Evolutionary conservation across 768 basidiomycete species (phyloP).

Genomic region (Trametes gibbosa): DNA sequence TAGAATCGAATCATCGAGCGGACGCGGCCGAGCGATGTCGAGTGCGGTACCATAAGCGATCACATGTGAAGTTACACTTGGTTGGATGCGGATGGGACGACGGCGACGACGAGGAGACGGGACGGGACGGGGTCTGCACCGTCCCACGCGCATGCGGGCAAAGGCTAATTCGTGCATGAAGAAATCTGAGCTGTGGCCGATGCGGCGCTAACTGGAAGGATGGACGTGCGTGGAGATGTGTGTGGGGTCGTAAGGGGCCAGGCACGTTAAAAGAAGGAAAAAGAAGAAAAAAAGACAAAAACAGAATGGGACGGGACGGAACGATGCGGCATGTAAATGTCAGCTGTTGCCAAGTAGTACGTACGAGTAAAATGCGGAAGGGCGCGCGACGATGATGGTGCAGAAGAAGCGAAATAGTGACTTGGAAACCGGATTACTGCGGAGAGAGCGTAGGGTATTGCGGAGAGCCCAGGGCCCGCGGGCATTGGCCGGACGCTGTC

Average conservation of each 20-base stretch:
- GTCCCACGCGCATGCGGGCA: too few relatives aligned
- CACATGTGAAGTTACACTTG: background rate
- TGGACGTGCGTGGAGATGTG: background rate
- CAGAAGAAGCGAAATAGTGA: background rate
- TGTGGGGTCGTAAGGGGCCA: too few relatives aligned
- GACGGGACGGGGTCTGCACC: too few relatives aligned
- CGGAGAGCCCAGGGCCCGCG: background rate
- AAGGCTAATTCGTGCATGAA: too few relatives aligned
- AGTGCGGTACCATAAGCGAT: slow-evolving; percentile 7
- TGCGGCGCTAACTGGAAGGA: too few relatives aligned
- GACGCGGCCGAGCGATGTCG: background rate
- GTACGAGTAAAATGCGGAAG: background rate
- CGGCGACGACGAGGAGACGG: background rate
- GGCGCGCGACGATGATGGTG: background rate
- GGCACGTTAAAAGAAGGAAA: too few relatives aligned
- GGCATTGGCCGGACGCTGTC: too few relatives aligned
- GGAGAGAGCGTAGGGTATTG: slow-evolving; percentile 1
- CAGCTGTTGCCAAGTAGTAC: background rate
- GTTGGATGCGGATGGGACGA: background rate
- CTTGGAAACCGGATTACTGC: background rate
- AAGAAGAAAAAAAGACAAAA: too few relatives aligned
- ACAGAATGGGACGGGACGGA: too few relatives aligned
- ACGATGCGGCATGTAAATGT: background rate
- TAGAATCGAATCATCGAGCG: slow-evolving; percentile 1
- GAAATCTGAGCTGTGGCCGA: too few relatives aligned